Evolutionary conservation across 2,329 filamentous ascomycete species (phyloP).

Genomic region (Metarhizium brunneum): DNA sequence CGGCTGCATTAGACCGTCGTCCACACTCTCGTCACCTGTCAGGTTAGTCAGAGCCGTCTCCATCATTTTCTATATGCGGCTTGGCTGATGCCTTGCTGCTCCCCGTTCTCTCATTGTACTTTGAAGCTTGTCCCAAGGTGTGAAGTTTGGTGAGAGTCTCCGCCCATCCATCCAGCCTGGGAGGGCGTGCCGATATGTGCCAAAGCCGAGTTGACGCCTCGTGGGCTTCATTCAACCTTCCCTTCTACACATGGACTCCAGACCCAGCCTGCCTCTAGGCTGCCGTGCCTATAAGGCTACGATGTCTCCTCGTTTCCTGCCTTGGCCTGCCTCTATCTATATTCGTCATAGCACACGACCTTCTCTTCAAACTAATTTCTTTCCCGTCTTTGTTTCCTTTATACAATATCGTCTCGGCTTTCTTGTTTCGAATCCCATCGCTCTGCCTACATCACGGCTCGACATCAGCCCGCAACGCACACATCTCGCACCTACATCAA

Average conservation of each 20-base stretch:
- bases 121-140: neutral
- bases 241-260: neutral
- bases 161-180: neutral
- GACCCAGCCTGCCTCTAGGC: constrained; percentile 2
- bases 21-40: constrained; percentile 20
- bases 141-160: neutral
- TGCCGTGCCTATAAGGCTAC: constrained; percentile 40
- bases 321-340: constrained; percentile 16
- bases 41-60: constrained; percentile 20
- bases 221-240: neutral
- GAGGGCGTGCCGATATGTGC: constrained; percentile 6
- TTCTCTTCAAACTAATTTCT: constrained; percentile 10
- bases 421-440: neutral
- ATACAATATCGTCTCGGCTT: constrained; percentile 7
- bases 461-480: neutral
- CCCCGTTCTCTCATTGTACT: neutral
- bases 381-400: constrained; percentile 4
- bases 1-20: constrained; percentile 18
- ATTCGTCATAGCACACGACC: constrained; percentile 10
- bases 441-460: neutral
- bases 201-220: constrained; percentile 1
- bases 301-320: constrained; percentile 32
- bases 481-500: neutral
- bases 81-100: constrained; percentile 20
- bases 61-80: constrained; percentile 11